Evolutionary conservation across 352 stramenopile species (phyloP).

Genomic region (Peronospora belbahrii): DNA sequence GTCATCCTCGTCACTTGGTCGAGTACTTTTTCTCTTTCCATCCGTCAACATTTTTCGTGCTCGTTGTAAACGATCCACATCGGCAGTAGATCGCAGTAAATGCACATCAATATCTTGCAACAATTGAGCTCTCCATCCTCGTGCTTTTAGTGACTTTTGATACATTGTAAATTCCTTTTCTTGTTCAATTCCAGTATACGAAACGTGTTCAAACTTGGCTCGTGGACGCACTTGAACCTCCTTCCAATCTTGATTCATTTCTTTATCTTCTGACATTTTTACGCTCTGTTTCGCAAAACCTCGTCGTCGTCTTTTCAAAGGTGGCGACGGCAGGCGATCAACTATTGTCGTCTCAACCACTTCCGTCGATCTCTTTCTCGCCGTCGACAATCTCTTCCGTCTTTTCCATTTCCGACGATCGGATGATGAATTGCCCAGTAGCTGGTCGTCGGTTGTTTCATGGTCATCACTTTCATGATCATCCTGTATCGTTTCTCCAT

Average conservation of each 20-base stretch:
- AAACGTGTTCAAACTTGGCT: constrained; percentile 12
- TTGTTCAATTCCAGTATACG: constrained; percentile 5
- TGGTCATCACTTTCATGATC: constrained; percentile 10
- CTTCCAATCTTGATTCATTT: no score
- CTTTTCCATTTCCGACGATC: constrained; percentile 26
- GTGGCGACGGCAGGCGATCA: neutral
- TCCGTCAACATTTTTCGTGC: constrained; percentile 1
- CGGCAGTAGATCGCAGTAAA: constrained; percentile 18
- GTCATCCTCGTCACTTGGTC: constrained; percentile 12
- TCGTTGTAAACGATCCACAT: constrained; percentile 15
- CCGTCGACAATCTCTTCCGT: constrained; percentile 30
- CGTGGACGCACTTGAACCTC: constrained; percentile 9
- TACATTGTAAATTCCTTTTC: constrained; percentile 23
- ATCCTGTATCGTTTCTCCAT: neutral
- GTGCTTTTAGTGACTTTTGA: constrained; percentile 14
- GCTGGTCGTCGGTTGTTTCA: no score
- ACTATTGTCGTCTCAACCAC: no score
- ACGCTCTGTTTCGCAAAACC: no score
- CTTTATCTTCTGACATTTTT: constrained; percentile 6
- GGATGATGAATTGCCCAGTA: no score
- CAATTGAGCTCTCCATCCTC: constrained; percentile 25
- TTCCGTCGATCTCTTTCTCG: constrained; percentile 9
- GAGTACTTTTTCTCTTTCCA: constrained; percentile 2
- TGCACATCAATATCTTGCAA: constrained; percentile 28
- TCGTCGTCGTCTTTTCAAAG: neutral